phyloP scores from a whole-genome alignment of 2,329 filamentous ascomycete genomes.

The Neonectria sp. region DNA sequence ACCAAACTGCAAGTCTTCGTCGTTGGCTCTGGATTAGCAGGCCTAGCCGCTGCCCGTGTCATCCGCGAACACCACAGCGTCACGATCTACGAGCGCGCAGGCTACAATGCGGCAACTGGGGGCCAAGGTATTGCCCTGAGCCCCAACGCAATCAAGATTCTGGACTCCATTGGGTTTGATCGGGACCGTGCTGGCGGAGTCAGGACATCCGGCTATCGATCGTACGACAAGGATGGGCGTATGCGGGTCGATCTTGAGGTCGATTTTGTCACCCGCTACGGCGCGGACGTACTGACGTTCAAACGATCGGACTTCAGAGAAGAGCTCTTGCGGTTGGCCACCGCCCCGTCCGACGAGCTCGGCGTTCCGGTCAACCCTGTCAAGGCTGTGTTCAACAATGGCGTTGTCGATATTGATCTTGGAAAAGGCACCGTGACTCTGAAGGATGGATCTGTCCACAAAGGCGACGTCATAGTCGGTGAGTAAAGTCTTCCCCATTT shows the following conservation, averaged over 20 bases:
- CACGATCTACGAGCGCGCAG: not conserved
- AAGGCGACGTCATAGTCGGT: too few relatives aligned
- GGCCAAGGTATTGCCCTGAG: not conserved
- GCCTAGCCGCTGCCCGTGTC: not conserved
- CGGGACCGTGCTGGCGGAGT: not conserved
- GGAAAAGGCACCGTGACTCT: too few relatives aligned
- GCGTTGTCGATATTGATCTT: too few relatives aligned
- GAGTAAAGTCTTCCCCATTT: too few relatives aligned
- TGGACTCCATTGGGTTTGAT: conserved; percentile 1
- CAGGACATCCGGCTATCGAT: conserved; percentile 1
- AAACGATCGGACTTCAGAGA: conserved; percentile 1
- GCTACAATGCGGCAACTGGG: not conserved
- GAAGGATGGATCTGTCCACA: too few relatives aligned
- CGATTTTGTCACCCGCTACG: not conserved
- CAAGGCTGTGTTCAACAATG: not conserved
- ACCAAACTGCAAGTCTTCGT: not conserved
- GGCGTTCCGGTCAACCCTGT: not conserved
- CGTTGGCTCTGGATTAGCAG: not conserved
- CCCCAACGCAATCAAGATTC: not conserved
- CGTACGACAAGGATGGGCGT: not conserved
- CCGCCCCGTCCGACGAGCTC: not conserved
- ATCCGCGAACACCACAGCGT: not conserved
- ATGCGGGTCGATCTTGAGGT: not conserved
- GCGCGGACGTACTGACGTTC: not conserved
- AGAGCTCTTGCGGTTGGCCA: not conserved